These are phyloP conservation scores for Echites panduratus DNA, from an alignment of 257 asterid species.

Conservation along the genomic window DNA sequence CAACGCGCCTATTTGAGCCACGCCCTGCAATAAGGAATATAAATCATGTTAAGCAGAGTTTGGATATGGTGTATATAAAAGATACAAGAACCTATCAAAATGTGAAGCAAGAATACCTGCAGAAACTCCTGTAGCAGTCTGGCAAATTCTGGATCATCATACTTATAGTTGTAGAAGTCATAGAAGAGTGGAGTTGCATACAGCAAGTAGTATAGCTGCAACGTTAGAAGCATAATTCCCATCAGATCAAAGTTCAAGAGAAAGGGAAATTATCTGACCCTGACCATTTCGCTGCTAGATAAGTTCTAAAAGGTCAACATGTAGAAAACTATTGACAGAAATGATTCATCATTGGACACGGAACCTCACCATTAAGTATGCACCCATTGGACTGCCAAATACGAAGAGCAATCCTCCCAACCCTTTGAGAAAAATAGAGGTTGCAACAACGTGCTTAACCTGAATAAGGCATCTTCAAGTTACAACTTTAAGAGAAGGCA, in stretches of 20 bases:
- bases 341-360: background rate
- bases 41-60: conserved; percentile 7
- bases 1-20: conserved; percentile 64
- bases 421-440: conserved; percentile 61
- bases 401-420: conserved; percentile 83
- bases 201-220: conserved; percentile 63
- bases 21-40: conserved; percentile 39
- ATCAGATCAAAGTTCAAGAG: background rate
- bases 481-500: background rate
- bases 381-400: conserved; percentile 72
- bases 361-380: conserved; percentile 65
- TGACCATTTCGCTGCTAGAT: background rate
- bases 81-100: background rate
- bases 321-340: background rate
- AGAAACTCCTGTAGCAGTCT: conserved; percentile 48
- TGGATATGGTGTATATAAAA: background rate
- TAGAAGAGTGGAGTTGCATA: conserved; percentile 55
- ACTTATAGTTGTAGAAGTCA: conserved; percentile 54
- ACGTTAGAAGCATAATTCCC: conserved; percentile 9
- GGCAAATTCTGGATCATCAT: conserved; percentile 43
- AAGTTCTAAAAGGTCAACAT: background rate
- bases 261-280: background rate
- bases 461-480: conserved; percentile 27
- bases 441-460: conserved; percentile 61
- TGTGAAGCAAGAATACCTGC: conserved; percentile 41